phyloP scores from a whole-genome alignment of 441 rosid species.

The Pelargonium australe region DNA sequence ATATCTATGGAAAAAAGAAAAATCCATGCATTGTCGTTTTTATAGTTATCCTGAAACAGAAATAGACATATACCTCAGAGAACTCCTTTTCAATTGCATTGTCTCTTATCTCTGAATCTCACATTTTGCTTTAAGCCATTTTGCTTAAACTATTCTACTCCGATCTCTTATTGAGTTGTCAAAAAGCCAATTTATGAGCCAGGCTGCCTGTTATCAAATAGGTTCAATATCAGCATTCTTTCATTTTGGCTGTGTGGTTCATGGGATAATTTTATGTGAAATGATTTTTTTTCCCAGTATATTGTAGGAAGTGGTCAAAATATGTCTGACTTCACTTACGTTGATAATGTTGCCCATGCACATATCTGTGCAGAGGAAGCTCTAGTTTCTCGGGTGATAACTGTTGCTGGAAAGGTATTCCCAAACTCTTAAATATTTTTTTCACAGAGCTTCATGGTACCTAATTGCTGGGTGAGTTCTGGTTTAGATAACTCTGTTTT shows the following conservation, averaged over 20 bases:
- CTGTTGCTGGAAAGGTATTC: constrained; percentile 86
- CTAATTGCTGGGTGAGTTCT: neutral
- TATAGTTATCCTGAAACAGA: neutral
- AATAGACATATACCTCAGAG: neutral
- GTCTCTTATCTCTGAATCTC: neutral
- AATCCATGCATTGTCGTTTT: neutral
- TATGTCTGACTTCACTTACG: constrained; percentile 78
- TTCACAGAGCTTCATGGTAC: neutral
- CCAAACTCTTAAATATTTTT: constrained; percentile 1
- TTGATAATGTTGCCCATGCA: constrained; percentile 81
- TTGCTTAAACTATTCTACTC: neutral
- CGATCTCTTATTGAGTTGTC: neutral
- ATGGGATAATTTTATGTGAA: constrained; percentile 12
- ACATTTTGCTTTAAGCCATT: neutral
- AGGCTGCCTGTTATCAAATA: neutral
- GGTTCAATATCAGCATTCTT: neutral
- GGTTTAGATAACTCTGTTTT: neutral
- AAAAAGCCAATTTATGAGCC: neutral
- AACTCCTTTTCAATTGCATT: neutral
- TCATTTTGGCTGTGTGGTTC: constrained; percentile 1
- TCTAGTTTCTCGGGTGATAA: constrained; percentile 52
- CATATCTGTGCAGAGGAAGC: constrained; percentile 73
- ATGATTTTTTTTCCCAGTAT: constrained; percentile 56
- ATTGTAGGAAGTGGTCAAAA: constrained; percentile 73
- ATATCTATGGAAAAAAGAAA: neutral